Evolutionary conservation across 2,329 filamentous ascomycete species (phyloP).

Genomic region (Teratosphaeria destructans): DNA sequence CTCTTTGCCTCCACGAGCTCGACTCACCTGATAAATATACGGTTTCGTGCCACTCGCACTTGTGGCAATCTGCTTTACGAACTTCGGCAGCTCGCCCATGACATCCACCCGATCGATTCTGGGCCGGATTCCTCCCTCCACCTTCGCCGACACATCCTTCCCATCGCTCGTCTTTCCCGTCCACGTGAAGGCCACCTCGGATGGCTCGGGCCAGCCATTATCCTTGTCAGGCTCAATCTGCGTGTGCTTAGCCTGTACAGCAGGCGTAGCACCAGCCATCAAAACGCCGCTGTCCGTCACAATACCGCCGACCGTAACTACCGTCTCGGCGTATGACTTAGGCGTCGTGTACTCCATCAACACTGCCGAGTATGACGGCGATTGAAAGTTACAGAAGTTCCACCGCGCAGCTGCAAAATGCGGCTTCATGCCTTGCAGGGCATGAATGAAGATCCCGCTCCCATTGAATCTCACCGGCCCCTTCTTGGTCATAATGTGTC

Average conservation of each 20-base stretch:
- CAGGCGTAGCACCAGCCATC: constrained; percentile 55
- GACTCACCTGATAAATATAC: constrained; percentile 88
- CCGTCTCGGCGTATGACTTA: constrained; percentile 77
- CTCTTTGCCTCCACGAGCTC: background rate
- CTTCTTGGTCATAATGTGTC: constrained; percentile 71
- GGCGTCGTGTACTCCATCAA: constrained; percentile 97
- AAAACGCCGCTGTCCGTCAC: constrained; percentile 73
- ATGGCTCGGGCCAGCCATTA: constrained; percentile 84
- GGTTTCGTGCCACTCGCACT: constrained; percentile 84
- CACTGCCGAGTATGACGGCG: constrained; percentile 72
- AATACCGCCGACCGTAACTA: constrained; percentile 73
- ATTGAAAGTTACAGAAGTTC: constrained; percentile 92
- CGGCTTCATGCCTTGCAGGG: constrained; percentile 96
- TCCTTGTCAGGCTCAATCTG: constrained; percentile 60
- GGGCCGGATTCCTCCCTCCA: constrained; percentile 59
- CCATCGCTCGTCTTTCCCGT: constrained; percentile 65
- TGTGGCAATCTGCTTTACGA: constrained; percentile 88
- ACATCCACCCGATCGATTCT: constrained; percentile 80
- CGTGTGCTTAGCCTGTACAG: constrained; percentile 57
- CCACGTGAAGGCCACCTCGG: constrained; percentile 66
- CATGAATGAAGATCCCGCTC: constrained; percentile 68
- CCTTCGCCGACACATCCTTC: constrained; percentile 56
- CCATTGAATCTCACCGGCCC: constrained; percentile 70
- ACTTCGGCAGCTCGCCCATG: constrained; percentile 90
- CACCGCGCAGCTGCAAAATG: constrained; percentile 84